Percentiles rank a stretch among this genome's conserved stretches.
Evolutionary conservation across 140 eudicot species (phyloP).

Genomic region (Senecio squalidus): DNA sequence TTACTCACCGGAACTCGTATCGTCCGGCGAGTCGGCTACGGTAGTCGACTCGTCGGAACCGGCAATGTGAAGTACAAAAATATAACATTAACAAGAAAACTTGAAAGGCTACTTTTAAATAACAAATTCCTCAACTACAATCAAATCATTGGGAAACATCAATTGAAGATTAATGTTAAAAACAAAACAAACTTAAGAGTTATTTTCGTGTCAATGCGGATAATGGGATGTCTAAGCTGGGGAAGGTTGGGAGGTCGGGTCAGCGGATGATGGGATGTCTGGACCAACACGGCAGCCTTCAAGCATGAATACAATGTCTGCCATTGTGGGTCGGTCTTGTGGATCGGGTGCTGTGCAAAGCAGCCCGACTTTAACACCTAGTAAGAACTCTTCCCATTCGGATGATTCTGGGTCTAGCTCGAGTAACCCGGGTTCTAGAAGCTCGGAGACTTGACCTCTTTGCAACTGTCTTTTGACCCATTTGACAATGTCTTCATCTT

Average conservation of each 20-base stretch:
- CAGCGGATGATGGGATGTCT: constrained; percentile 80
- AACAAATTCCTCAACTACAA: constrained; percentile 31
- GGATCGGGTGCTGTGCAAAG: constrained; percentile 94
- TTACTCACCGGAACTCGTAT: constrained; percentile 11
- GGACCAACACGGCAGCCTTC: constrained; percentile 97
- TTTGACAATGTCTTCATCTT: constrained; percentile 87
- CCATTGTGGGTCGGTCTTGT: constrained; percentile 75
- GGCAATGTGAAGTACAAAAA: constrained; percentile 9
- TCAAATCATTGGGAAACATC: constrained; percentile 21
- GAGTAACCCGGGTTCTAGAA: constrained; percentile 81
- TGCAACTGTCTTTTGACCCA: constrained; percentile 92
- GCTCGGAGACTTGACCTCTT: constrained; percentile 79
- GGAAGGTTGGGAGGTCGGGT: constrained; percentile 76
- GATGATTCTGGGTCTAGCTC: constrained; percentile 96
- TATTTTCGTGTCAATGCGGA: constrained; percentile 7
- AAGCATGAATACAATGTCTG: constrained; percentile 85
- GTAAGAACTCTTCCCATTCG: constrained; percentile 96
- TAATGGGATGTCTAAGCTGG: constrained; percentile 44
- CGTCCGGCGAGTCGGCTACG: constrained; percentile 1
- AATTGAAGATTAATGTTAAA: constrained; percentile 28
- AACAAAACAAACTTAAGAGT: constrained; percentile 12
- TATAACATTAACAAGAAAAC: background rate
- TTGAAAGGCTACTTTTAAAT: background rate
- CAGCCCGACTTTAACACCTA: constrained; percentile 84
- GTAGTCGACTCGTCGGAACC: too few species aligned